Evolutionary conservation across 305 asterid species (phyloP).

Genomic region (Fraxinus sp.): DNA sequence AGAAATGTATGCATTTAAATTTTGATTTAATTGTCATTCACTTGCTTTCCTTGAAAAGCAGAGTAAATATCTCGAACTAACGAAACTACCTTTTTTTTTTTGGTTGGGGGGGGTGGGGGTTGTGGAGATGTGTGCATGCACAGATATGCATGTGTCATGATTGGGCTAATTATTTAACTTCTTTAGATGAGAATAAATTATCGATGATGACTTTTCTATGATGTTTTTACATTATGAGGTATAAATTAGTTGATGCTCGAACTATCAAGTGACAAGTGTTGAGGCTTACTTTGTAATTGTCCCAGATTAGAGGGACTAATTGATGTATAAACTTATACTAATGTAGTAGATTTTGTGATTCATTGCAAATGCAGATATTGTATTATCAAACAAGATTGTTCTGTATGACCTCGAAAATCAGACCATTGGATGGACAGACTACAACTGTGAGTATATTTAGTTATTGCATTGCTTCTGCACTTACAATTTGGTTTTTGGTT

Average conservation of each 20-base stretch:
- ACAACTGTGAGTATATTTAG: conserved; percentile 53
- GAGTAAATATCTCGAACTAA: background rate
- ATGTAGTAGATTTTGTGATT: conserved; percentile 2
- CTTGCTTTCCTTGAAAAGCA: background rate
- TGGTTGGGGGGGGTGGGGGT: background rate
- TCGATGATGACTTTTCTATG: background rate
- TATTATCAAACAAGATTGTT: conserved; percentile 52
- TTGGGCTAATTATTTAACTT: background rate
- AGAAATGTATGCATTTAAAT: background rate
- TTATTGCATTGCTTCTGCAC: conserved; percentile 1
- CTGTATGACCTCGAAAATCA: conserved; percentile 59
- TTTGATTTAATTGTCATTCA: background rate
- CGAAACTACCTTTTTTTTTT: background rate
- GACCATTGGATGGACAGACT: conserved; percentile 60
- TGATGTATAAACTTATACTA: conserved; percentile 5
- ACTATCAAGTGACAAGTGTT: background rate
- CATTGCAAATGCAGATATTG: conserved; percentile 43
- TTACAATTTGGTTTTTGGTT: background rate
- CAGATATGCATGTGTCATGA: background rate
- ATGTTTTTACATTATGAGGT: background rate
- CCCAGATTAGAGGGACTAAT: background rate
- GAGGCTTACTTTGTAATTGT: background rate
- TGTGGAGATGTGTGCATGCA: background rate
- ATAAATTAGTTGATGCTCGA: background rate
- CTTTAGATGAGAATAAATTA: background rate